phyloP scores from a whole-genome alignment of 2,329 filamentous ascomycete species.

The Pseudohalonectria lignicola region DNA sequence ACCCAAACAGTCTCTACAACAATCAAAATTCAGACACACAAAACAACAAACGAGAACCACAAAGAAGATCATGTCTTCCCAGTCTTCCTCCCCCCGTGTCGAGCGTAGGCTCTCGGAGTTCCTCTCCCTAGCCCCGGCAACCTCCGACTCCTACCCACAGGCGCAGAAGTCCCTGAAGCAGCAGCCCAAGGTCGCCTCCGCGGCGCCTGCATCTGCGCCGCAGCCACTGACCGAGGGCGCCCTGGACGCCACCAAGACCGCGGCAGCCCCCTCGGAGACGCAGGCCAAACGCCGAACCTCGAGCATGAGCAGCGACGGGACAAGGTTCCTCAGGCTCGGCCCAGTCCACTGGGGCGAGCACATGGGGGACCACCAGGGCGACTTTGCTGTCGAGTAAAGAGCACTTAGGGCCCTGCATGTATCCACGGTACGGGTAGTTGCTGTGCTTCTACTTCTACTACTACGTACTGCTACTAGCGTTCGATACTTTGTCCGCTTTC shows the following conservation, averaged over 20 bases:
- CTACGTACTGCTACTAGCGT: too few species aligned
- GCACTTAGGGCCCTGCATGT: too few species aligned
- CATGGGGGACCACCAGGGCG: constrained; percentile 41
- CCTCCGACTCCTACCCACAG: constrained; percentile 43
- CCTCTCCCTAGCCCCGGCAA: constrained; percentile 47
- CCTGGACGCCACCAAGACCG: constrained; percentile 4
- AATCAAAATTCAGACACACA: too few species aligned
- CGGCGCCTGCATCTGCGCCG: constrained; percentile 9
- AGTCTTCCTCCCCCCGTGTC: constrained; percentile 3
- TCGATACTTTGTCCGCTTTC: too few species aligned
- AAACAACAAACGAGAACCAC: background rate
- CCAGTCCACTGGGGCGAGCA: constrained; percentile 55
- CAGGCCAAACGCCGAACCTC: constrained; percentile 40
- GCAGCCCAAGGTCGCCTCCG: constrained; percentile 16
- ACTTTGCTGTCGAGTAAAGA: constrained; percentile 33
- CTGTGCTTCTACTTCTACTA: too few species aligned
- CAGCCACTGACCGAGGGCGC: constrained; percentile 10
- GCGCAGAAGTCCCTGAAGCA: constrained; percentile 17
- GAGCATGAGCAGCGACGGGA: constrained; percentile 37
- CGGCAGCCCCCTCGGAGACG: constrained; percentile 9
- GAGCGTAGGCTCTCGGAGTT: constrained; percentile 25
- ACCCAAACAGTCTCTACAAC: too few species aligned
- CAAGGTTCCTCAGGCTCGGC: constrained; percentile 50
- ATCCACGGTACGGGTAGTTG: too few species aligned
- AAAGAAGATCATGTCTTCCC: constrained; percentile 8